phyloP scores from a whole-genome alignment of 139 green algal species.

The Yamagishiella unicocca region DNA sequence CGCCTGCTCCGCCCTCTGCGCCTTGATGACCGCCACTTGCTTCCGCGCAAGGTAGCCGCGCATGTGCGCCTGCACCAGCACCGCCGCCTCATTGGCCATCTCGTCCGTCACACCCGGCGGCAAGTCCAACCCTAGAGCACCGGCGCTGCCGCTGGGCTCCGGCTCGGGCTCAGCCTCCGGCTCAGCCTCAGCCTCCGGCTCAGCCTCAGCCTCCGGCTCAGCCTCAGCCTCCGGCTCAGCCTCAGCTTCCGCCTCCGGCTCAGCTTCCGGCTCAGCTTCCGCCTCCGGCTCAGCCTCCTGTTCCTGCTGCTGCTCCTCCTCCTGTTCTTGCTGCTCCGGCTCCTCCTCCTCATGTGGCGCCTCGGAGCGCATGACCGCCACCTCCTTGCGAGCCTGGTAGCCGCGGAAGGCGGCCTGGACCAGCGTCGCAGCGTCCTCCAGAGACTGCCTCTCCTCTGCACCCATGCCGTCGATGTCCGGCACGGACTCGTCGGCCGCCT shows the following conservation, averaged over 20 bases:
- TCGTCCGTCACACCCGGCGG: constrained; percentile 6
- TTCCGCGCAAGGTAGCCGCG: constrained; percentile 8
- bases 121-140: constrained; percentile 21
- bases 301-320: not conserved
- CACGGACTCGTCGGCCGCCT: too few species aligned
- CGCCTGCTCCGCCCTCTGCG: not conserved
- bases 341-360: too few species aligned
- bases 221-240: not conserved
- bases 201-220: not conserved
- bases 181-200: not conserved
- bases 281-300: constrained; percentile 7
- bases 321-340: not conserved
- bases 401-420: constrained; percentile 79
- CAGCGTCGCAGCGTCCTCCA: constrained; percentile 66
- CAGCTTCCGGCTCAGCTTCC: too few species aligned
- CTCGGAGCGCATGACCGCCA: constrained; percentile 50
- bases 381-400: constrained; percentile 69
- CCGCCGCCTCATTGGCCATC: not conserved
- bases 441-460: not conserved
- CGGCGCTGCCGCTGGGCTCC: not conserved
- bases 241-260: not conserved
- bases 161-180: not conserved
- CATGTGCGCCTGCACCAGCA: constrained; percentile 15
- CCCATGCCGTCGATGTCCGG: not conserved
- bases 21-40: constrained; percentile 22